Percentiles rank a stretch among this genome's conserved stretches.
These are phyloP conservation scores for Fusarium mexicanum DNA, from an alignment of 2,329 filamentous ascomycete genomes.

Conservation along the genomic window DNA sequence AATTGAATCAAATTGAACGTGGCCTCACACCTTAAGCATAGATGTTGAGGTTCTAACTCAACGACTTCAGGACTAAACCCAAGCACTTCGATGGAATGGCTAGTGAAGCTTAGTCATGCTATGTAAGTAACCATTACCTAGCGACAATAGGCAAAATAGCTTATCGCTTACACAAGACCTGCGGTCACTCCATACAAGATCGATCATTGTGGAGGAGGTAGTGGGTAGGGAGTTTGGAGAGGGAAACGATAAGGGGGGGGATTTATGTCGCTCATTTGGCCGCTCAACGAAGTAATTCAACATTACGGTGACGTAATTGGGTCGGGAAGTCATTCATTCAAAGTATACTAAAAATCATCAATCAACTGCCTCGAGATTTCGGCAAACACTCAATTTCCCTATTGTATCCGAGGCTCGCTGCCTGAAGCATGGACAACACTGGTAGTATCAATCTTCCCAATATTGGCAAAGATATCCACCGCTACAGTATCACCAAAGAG, in stretches of 20 bases:
- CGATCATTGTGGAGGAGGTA: not conserved
- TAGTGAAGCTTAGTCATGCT: rapidly evolving
- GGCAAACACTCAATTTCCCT: not conserved
- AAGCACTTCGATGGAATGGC: rapidly evolving
- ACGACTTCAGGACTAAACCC: not conserved
- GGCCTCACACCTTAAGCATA: not conserved
- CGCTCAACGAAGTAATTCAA: not conserved
- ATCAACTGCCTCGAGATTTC: not conserved
- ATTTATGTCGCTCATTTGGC: not conserved
- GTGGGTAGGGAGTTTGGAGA: not conserved
- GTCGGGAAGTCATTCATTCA: not conserved
- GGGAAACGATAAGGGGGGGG: no score
- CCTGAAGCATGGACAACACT: not conserved
- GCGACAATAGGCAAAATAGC: rapidly evolving
- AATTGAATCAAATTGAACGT: not conserved
- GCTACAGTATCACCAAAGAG: not conserved
- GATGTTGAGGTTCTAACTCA: not conserved
- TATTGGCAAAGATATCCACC: not conserved
- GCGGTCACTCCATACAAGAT: no score
- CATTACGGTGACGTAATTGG: no score
- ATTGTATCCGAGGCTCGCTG: not conserved
- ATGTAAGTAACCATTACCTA: not conserved
- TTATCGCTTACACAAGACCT: not conserved
- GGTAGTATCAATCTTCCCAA: not conserved
- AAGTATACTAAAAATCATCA: not conserved